These are phyloP conservation scores for Trichoderma harzianum DNA, from an alignment of 2,329 filamentous ascomycete genomes.

Conservation along the genomic window DNA sequence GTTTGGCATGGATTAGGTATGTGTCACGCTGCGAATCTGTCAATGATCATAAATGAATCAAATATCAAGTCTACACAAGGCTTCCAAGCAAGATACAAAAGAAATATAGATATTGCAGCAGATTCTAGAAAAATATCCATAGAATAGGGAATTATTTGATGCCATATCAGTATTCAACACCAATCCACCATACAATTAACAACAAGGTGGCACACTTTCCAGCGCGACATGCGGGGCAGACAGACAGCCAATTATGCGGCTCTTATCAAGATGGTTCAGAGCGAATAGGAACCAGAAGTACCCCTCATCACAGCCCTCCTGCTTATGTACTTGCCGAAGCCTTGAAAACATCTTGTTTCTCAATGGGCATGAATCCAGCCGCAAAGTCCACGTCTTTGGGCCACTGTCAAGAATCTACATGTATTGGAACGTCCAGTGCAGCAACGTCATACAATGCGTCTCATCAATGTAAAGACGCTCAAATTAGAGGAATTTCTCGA, in stretches of 20 bases:
- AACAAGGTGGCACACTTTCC: neutral
- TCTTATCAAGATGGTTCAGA: neutral
- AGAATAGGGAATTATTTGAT: neutral
- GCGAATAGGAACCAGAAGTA: neutral
- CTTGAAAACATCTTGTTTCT: neutral
- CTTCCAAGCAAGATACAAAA: neutral
- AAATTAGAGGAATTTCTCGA: constrained; percentile 23
- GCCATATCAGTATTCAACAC: neutral
- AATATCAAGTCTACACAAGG: neutral
- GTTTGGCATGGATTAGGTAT: neutral
- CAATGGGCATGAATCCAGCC: neutral
- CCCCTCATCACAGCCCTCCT: neutral
- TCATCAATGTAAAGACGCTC: constrained; percentile 24
- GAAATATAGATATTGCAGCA: no score
- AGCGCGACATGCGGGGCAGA: neutral
- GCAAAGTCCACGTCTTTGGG: neutral
- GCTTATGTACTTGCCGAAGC: neutral
- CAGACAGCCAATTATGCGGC: neutral
- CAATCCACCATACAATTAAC: neutral
- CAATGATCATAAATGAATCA: neutral
- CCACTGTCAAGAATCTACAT: neutral
- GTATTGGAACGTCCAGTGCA: neutral
- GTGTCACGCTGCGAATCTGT: neutral
- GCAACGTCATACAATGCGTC: constrained; percentile 22
- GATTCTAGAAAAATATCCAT: neutral